Percentiles rank a stretch among this genome's conserved stretches.
Conservation (phyloP, 345 rosid species). For the Physaria fendleri region DNA sequence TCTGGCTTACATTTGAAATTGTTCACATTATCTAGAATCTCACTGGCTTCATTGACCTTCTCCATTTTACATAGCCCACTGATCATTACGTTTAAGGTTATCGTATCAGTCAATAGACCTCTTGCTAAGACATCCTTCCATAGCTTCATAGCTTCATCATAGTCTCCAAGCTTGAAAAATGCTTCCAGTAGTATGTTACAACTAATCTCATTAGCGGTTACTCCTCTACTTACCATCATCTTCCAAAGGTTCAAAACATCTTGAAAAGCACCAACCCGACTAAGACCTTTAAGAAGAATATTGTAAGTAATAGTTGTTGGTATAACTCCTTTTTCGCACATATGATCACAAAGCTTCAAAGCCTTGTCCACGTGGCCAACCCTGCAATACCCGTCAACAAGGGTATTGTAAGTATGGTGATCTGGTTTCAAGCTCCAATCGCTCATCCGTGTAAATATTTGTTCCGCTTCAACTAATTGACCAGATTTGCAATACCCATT, state of each 20-base stretch:
- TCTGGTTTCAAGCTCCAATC: slow-evolving; percentile 67
- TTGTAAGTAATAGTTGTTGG: slow-evolving; percentile 59
- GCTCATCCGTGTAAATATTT: slow-evolving; percentile 34
- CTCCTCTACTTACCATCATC: slow-evolving; percentile 51
- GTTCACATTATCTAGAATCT: slow-evolving; percentile 47
- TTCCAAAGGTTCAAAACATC: slow-evolving; percentile 64
- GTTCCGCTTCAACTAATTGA: slow-evolving; percentile 43
- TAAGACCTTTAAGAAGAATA: slow-evolving; percentile 71
- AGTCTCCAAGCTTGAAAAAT: slow-evolving; percentile 63
- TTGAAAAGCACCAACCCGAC: slow-evolving; percentile 41
- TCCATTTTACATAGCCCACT: slow-evolving; percentile 64
- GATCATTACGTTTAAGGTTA: slow-evolving; percentile 67
- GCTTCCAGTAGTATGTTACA: slow-evolving; percentile 65
- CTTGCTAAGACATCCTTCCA: slow-evolving; percentile 66
- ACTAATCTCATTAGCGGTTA: slow-evolving; percentile 45
- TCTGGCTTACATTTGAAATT: slow-evolving; percentile 57
- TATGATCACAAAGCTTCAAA: slow-evolving; percentile 49
- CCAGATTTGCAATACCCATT: slow-evolving; percentile 76
- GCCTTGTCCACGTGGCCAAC: slow-evolving; percentile 46
- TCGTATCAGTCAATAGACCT: slow-evolving; percentile 45
- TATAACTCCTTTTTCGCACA: slow-evolving; percentile 42
- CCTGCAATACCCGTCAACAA: slow-evolving; percentile 72
- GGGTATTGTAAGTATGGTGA: slow-evolving; percentile 61
- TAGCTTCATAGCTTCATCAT: slow-evolving; percentile 46
- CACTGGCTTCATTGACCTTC: slow-evolving; percentile 63